Base-by-base conservation (phyloP, 192 early-diverging fungal species). In the Mortierella alpina region DNA sequence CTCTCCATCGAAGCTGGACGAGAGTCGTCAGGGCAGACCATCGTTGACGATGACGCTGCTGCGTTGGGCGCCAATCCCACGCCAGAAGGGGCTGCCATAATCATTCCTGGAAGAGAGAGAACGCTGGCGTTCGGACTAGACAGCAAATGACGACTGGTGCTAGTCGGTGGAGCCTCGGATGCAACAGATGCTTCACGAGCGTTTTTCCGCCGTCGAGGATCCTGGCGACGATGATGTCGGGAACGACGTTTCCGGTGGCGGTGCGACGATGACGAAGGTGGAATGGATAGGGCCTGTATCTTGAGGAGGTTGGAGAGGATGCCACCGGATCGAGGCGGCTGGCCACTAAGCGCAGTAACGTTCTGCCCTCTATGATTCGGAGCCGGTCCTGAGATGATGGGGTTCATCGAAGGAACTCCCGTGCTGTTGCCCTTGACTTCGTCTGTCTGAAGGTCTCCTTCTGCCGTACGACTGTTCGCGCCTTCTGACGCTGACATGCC, bases 241-340 rank as follows among this genome's bases (percentile, higher is more conserved):
- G 18, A 54, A 9, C 56, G 69, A 41, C 47, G 68, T n/a, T 52
- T 42, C 4, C 57, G 55, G n/a, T 49, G 70, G 20, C 51, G 59
- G 7, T 13, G 53, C 9, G 60, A 57, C 15, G 60, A 40, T 39
- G 64, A 31, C 31, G 31, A 48, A 15, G 66, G 63, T 40, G 77
- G 70, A 20, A 66, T 46, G 2, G 70, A 72, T 7, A 80, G 60
- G 20, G 65, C 70, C 11, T 80, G 77, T 6, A 80, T 40, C 47
- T 70, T 67, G 52, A 80, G 65, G 10, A 80, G 45, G 48, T 80
- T 80, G 5, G 77, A 80, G 8, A 80, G 70, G 22, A 80, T 80
- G 14, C 77, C 77, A 23, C 77, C 77, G 14, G 70, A 63, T 13
- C 40, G 53, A 6, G 77, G 15, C 7, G 59, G 44, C 9, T 14